Conservation (phyloP, 306 rosid species). For the Benincasa hispida region DNA sequence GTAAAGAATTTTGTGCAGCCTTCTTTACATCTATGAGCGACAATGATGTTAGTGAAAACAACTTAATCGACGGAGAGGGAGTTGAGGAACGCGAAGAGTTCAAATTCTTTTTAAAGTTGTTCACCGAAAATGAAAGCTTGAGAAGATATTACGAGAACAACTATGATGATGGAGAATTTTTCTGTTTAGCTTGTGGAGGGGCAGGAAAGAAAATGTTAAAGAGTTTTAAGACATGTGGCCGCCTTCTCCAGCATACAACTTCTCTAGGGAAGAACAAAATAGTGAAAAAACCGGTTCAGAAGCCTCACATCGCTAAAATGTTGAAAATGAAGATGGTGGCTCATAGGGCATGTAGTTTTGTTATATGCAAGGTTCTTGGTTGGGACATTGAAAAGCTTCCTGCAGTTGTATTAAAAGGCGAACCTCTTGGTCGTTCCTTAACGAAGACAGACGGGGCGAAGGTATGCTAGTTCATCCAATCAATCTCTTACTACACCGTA, state of each 20-base stretch:
- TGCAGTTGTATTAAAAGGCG: conserved; percentile 31
- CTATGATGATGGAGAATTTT: conserved; percentile 10
- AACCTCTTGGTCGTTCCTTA: conserved; percentile 23
- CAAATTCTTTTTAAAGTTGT: conserved; percentile 12
- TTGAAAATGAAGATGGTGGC: background rate
- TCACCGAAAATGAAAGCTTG: conserved; percentile 6
- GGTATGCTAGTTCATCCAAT: background rate
- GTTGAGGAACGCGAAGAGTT: background rate
- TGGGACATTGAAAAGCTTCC: conserved; percentile 50
- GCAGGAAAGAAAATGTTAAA: background rate
- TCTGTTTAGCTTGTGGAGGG: conserved; percentile 16
- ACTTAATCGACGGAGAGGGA: background rate
- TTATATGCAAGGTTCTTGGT: conserved; percentile 27
- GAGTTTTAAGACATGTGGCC: background rate
- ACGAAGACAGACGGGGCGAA: background rate
- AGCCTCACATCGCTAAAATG: background rate
- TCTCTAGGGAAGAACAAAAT: background rate
- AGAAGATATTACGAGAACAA: conserved; percentile 15
- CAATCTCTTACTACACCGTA: background rate
- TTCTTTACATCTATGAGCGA: background rate
- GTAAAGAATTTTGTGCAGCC: background rate
- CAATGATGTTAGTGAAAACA: background rate
- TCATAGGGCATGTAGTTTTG: background rate
- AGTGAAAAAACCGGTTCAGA: background rate
- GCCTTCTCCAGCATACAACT: background rate